phyloP scores from a whole-genome alignment of 768 basidiomycete species.

The Lentinula aciculospora region DNA sequence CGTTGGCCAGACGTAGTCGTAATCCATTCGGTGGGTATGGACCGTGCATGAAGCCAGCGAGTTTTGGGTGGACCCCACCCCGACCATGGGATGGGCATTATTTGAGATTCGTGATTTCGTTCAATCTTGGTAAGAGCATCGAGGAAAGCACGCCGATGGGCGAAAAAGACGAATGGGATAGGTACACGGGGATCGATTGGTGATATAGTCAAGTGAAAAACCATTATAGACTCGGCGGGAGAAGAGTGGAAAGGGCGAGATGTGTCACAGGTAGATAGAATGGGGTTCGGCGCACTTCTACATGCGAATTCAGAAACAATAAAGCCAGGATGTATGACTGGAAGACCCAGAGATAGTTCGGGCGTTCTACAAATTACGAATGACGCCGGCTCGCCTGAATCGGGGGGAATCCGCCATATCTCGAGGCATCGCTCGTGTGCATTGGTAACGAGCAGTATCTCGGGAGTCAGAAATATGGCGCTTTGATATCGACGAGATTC shows the following conservation, averaged over 20 bases:
- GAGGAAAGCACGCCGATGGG: slow-evolving; percentile 1
- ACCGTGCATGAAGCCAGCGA: slow-evolving; percentile 1
- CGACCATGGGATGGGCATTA: background rate
- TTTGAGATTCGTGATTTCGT: background rate
- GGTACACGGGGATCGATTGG: background rate
- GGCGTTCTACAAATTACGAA: background rate
- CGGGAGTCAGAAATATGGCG: slow-evolving; percentile 25
- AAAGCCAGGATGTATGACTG: background rate
- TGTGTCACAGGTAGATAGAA: background rate
- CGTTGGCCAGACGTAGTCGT: slow-evolving; percentile 8
- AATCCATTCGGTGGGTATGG: slow-evolving; percentile 7
- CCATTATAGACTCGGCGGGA: background rate
- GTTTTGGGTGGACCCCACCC: slow-evolving; percentile 8
- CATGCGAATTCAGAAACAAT: slow-evolving; percentile 4
- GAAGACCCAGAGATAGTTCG: background rate
- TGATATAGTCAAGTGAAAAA: slow-evolving; percentile 5
- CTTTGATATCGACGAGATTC: slow-evolving; percentile 6
- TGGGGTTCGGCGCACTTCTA: slow-evolving; percentile 2
- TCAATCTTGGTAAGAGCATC: background rate
- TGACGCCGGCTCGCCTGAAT: background rate
- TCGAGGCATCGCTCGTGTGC: slow-evolving; percentile 22
- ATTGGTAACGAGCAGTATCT: slow-evolving; percentile 29
- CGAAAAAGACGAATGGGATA: slow-evolving; percentile 5
- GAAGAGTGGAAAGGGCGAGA: slow-evolving; percentile 3
- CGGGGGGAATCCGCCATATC: slow-evolving; percentile 23